These are phyloP conservation scores for Yarrowia alimentaria DNA, from an alignment of 805 yeast species.

Conservation along the genomic window DNA sequence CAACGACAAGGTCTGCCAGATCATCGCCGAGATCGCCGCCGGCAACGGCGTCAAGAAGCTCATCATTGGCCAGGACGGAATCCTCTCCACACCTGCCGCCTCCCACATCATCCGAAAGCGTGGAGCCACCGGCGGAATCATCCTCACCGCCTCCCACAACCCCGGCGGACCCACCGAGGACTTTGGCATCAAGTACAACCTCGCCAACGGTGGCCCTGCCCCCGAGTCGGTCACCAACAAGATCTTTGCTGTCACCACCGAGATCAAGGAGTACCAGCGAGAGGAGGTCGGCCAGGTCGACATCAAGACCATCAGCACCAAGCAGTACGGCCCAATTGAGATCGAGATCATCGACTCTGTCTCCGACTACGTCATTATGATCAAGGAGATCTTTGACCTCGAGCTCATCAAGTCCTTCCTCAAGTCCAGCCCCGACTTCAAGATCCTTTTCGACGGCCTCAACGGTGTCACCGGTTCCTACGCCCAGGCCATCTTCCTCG, in stretches of 20 bases:
- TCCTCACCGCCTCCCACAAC: slow-evolving; percentile 93
- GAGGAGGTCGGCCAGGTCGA: slow-evolving; percentile 63
- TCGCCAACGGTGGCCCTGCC: slow-evolving; percentile 97
- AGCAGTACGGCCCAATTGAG: slow-evolving; percentile 55
- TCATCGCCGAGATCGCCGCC: slow-evolving; percentile 79
- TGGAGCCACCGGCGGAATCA: slow-evolving; percentile 83
- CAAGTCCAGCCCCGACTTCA: slow-evolving; percentile 54
- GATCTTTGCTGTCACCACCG: slow-evolving; percentile 69
- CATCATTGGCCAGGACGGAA: slow-evolving; percentile 83
- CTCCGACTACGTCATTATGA: slow-evolving; percentile 68
- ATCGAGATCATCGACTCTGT: slow-evolving; percentile 85
- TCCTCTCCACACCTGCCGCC: slow-evolving; percentile 94
- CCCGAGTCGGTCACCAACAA: slow-evolving; percentile 91
- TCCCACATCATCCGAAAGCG: slow-evolving; percentile 83
- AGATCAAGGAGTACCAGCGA: slow-evolving; percentile 59
- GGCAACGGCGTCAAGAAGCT: slow-evolving; percentile 87
- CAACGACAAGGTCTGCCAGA: slow-evolving; percentile 74
- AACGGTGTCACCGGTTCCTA: slow-evolving; percentile 98
- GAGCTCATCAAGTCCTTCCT: slow-evolving; percentile 72
- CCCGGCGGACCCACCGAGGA: slow-evolving; percentile 96
- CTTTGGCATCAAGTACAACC: slow-evolving; percentile 91
- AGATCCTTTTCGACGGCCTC: slow-evolving; percentile 80
- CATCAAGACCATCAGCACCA: slow-evolving; percentile 54
- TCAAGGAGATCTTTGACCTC: slow-evolving; percentile 87
- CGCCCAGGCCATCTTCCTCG: slow-evolving; percentile 77